These are phyloP conservation scores for Talaromyces sp. DNA, from an alignment of 2,329 filamentous ascomycete species.

Conservation along the genomic window DNA sequence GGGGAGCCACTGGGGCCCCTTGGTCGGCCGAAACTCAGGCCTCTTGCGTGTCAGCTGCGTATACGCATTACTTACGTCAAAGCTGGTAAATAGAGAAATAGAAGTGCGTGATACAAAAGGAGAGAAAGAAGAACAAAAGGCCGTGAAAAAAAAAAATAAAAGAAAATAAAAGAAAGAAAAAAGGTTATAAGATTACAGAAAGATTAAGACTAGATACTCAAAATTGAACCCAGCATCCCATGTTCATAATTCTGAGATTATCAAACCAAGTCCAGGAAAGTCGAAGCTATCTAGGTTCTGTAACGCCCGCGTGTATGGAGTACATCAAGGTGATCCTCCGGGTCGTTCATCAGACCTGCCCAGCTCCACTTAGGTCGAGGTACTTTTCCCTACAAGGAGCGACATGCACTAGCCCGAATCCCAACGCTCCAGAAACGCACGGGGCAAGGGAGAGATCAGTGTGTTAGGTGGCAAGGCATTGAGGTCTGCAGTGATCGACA, in stretches of 20 bases:
- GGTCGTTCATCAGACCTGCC: slow-evolving; percentile 1
- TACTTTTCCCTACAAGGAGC: slow-evolving; percentile 1
- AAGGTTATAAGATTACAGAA: not conserved
- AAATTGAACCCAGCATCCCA: too few relatives aligned
- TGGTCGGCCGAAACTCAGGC: slow-evolving; percentile 13
- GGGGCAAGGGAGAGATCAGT: slow-evolving; percentile 3
- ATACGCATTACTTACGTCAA: not conserved
- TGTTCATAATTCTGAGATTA: not conserved
- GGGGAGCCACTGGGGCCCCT: not conserved
- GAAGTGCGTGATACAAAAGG: not conserved
- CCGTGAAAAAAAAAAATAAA: not conserved
- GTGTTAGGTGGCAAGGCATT: slow-evolving; percentile 21
- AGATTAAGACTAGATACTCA: not conserved
- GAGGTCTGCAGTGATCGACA: slow-evolving; percentile 25
- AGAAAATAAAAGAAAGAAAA: not conserved
- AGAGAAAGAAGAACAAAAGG: not conserved
- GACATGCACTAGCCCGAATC: slow-evolving; percentile 12
- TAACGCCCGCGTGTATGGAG: slow-evolving; percentile 3
- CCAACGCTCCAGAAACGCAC: slow-evolving; percentile 19
- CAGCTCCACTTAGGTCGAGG: not conserved
- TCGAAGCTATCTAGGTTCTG: not conserved
- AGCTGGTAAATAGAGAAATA: not conserved
- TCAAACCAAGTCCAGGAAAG: not conserved
- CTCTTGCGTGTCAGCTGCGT: slow-evolving; percentile 10
- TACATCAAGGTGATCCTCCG: slow-evolving; percentile 2